Evolutionary conservation across 306 rosid species (phyloP).

Genomic region (Cajanus cajan): DNA sequence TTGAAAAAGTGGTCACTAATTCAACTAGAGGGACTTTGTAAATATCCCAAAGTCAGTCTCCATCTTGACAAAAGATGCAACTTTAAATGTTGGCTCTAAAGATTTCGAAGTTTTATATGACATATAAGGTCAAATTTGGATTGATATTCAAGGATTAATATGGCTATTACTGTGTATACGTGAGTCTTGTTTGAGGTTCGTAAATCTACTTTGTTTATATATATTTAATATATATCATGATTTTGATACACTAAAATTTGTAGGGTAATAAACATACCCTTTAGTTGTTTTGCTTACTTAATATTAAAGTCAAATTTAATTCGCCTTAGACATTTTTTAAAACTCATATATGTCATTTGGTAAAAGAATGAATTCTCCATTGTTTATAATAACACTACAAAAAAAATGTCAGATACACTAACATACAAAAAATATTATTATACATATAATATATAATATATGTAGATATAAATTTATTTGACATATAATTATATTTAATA

Average conservation of each 20-base stretch:
- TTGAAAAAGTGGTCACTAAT: not conserved
- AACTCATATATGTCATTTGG: too few species aligned
- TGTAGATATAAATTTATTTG: too few species aligned
- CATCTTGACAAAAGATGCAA: not conserved
- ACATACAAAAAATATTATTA: too few species aligned
- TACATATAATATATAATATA: too few species aligned
- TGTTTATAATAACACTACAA: too few species aligned
- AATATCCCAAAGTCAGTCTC: not conserved
- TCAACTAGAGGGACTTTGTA: not conserved
- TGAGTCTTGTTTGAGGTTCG: not conserved
- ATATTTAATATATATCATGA: not conserved
- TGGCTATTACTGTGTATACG: not conserved
- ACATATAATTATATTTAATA: too few species aligned
- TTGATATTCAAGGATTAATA: not conserved
- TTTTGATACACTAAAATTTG: not conserved
- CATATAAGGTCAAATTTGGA: not conserved
- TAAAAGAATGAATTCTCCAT: too few species aligned
- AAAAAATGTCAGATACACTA: too few species aligned
- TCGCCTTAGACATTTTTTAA: too few species aligned
- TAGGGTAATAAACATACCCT: not conserved
- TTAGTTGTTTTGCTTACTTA: not conserved
- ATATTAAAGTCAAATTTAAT: not conserved
- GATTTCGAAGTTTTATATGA: not conserved
- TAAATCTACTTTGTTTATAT: not conserved
- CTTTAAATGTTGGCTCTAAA: not conserved